Percentiles rank a stretch among this genome's conserved stretches.
Evolutionary conservation across 2,329 filamentous ascomycete species (phyloP).

Genomic region (Knoxdaviesia capensis): DNA sequence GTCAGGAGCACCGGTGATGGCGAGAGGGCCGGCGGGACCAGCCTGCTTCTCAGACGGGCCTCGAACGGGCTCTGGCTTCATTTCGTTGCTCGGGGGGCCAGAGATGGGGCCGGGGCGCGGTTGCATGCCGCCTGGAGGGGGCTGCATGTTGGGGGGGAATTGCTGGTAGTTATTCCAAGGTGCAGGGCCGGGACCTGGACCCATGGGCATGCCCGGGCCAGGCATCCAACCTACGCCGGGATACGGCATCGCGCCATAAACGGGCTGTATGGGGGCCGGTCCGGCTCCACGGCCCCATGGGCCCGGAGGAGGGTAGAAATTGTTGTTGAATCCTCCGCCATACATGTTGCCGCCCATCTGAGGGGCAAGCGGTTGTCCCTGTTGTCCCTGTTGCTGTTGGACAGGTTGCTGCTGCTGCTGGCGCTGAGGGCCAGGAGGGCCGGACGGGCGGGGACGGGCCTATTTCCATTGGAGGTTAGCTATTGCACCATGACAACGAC

Average conservation of each 20-base stretch:
- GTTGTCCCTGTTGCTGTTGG: too few relatives aligned
- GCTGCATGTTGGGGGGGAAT: constrained; percentile 20
- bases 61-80: constrained; percentile 7
- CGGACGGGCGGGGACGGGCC: constrained; percentile 4
- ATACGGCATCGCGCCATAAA: constrained; percentile 54
- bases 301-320: constrained; percentile 30
- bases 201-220: constrained; percentile 53
- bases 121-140: constrained; percentile 2
- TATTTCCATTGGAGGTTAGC: neutral
- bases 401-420: neutral
- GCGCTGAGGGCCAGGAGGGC: neutral
- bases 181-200: constrained; percentile 33
- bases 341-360: neutral
- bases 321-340: constrained; percentile 11
- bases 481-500: too few relatives aligned
- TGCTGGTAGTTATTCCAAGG: constrained; percentile 38
- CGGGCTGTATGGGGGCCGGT: constrained; percentile 31
- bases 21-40: constrained; percentile 25
- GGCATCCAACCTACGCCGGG: constrained; percentile 19
- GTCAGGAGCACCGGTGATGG: constrained; percentile 5
- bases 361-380: neutral
- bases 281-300: constrained; percentile 36
- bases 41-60: constrained; percentile 15
- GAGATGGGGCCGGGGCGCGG: constrained; percentile 3
- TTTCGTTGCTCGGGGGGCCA: constrained; percentile 1